Base-by-base conservation (phyloP, 805 yeast genomes). In the Candida methanosorbosa region DNA sequence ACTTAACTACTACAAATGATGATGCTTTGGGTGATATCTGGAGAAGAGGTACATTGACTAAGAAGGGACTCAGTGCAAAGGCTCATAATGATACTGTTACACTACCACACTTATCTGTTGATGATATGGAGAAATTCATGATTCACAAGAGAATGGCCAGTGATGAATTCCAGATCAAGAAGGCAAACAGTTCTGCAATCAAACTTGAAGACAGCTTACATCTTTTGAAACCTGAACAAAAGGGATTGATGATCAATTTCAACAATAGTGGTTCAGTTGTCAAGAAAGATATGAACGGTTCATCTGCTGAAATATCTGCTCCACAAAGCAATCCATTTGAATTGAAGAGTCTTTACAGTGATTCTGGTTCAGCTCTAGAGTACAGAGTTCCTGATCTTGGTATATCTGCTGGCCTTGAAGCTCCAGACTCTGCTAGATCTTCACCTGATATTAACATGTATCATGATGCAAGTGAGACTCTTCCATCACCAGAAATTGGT, bases 111-210 rank as follows among this genome's bases (percentile, higher is more conserved):
- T 31, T 52, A 23, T 42, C 53, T 3, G 47, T 36, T 11, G 49
- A 45, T 30, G 50, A 54, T 21, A 45, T 56, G 38, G 56, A 56
- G 37, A 38, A 46, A 26, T 52, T 44, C 34, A 48, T 56, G 46
- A 45, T 46, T 15, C 49, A 52, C 25, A 55, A 56, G 32, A 44
- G 54, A 38, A 44, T 56, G 42, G 44, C 52, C 17, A 53, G 54
- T 33, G 58, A 53, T 39, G 59, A 52, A 27, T 50, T 49, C 32
- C 43, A 46, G 20, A 42, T 56, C 30, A 56, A 56, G 39, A 40
- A 43, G 9, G 53, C 49, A 8, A 45, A 42, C 34, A 45, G 42
- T 18, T 48, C 42, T 17, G 28, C 9, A 32, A 39, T 43, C 20
- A 40, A 39, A 20, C 31, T 50, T 25, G 45, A 43, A 28, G 37